These are phyloP conservation scores for Gastrodia elata DNA, from an alignment of 106 monocot species.

Conservation along the genomic window DNA sequence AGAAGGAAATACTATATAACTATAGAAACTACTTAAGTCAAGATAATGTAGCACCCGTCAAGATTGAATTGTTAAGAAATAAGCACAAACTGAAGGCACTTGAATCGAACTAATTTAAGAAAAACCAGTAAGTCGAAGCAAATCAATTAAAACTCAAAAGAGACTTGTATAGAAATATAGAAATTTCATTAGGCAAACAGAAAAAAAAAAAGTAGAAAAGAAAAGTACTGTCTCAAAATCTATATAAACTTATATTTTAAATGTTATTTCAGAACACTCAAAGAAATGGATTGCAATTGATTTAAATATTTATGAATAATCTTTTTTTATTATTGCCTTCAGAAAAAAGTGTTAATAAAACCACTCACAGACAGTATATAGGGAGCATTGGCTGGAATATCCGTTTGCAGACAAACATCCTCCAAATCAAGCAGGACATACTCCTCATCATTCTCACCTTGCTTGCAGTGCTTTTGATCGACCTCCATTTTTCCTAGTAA, in stretches of 20 bases:
- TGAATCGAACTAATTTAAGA: too few species aligned
- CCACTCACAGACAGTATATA: conserved; percentile 58
- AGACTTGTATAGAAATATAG: background rate
- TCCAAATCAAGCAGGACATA: conserved; percentile 50
- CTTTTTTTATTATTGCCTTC: background rate
- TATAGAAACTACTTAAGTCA: too few species aligned
- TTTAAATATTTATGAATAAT: background rate
- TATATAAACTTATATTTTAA: background rate
- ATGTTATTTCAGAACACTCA: too few species aligned
- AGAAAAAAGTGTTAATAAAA: background rate
- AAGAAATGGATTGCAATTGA: background rate
- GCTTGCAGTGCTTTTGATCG: background rate
- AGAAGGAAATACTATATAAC: too few species aligned
- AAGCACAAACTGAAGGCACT: too few species aligned
- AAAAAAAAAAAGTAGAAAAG: background rate
- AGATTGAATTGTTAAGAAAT: too few species aligned
- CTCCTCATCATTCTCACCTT: conserved; percentile 30
- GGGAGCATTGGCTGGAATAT: conserved; percentile 43
- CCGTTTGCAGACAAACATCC: conserved; percentile 30
- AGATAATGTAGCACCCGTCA: too few species aligned
- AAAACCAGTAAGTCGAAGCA: too few species aligned
- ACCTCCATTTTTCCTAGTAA: background rate
- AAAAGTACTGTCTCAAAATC: too few species aligned
- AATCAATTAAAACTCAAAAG: background rate
- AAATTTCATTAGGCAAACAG: background rate